Base-by-base conservation (phyloP, 208 protist genomes). In the Leishmania martiniquensis region DNA sequence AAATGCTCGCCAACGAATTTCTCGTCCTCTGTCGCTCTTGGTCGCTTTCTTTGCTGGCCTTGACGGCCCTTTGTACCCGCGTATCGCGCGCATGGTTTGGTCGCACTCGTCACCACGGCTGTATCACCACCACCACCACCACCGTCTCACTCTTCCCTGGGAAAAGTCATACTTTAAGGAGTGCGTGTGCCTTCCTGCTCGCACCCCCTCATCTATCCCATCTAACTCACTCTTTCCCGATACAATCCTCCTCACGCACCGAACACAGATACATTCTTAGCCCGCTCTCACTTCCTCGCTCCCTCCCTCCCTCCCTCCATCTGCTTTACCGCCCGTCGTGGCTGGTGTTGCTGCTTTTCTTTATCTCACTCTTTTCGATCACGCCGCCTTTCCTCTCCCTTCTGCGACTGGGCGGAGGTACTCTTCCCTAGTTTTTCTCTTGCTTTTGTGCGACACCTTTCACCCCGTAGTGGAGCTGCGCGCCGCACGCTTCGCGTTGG, bases 271-370 rank as follows among this genome's bases (percentile, higher is more conserved):
- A n/a, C 62, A 67, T 32, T 25, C 52, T 13, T 67, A 37, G 45
- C 37, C 52, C 66, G 63, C 37, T 32, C 76, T 54, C 76, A 47
- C 66, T 60, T 7, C 67, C n/a, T n/a, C n/a, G n/a, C n/a, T n/a
- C n/a, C n/a, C n/a, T n/a, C n/a, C n/a, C n/a, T n/a, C n/a, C n/a
- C n/a, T n/a, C n/a, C n/a, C n/a, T n/a, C n/a, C n/a, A n/a, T 72
- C 42, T 78, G 9, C 54, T 72, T n/a, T 72, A 29, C 10, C 42
- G 22, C 75, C n/a, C 42, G 15, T 6, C 57, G 39, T 75, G 4
- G 2, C 34, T 20, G 10, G 29, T 75, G 34, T 75, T 42, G 20
- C 52, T 69, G 20, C 32, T 47, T 75, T 68, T 25, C 2, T 12
- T 47, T 1, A 12, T 13, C 29, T 34, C 59, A 0, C 59, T 42